Percentiles rank a stretch among this genome's conserved stretches.
phyloP scores from a whole-genome alignment of 2,329 filamentous ascomycete genomes.

The Cercospora zeae-maydis region DNA sequence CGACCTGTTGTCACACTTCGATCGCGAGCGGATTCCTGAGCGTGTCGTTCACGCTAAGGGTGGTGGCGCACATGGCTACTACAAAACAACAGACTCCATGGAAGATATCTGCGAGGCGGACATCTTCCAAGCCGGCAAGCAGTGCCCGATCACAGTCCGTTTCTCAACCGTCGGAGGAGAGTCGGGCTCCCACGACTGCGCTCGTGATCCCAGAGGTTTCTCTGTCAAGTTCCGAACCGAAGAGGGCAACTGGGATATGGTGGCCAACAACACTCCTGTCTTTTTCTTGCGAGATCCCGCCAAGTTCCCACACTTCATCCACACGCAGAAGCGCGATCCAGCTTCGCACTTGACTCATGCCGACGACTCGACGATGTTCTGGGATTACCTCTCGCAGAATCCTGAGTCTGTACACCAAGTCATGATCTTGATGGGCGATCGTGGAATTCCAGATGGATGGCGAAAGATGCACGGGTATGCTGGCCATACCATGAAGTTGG shows the following conservation, averaged over 20 bases:
- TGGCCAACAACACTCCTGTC: constrained; percentile 70
- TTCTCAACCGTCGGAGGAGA: constrained; percentile 76
- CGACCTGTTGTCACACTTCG: constrained; percentile 50
- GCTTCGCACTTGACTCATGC: constrained; percentile 66
- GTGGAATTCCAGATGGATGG: constrained; percentile 54
- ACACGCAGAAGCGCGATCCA: constrained; percentile 71
- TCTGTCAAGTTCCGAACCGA: constrained; percentile 70
- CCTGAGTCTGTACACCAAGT: constrained; percentile 54
- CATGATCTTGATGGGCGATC: constrained; percentile 54
- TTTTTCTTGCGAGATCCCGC: constrained; percentile 73
- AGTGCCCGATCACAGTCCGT: constrained; percentile 62
- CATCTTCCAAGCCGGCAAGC: constrained; percentile 61
- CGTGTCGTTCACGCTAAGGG: constrained; percentile 52
- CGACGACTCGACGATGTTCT: constrained; percentile 63
- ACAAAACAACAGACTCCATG: constrained; percentile 46
- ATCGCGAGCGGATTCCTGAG: constrained; percentile 50
- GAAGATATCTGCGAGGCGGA: constrained; percentile 48
- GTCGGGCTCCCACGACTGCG: constrained; percentile 66
- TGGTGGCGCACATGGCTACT: constrained; percentile 48
- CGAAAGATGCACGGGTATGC: constrained; percentile 55
- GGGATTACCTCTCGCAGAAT: constrained; percentile 57
- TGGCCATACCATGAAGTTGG: constrained; percentile 53
- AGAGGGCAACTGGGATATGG: constrained; percentile 70
- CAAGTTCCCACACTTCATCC: constrained; percentile 71
- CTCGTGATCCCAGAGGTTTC: constrained; percentile 69